Percentiles rank a stretch among this genome's conserved stretches.
Conservation (phyloP, 2,329 filamentous ascomycete species). For the Epichloe brachyelytri region DNA sequence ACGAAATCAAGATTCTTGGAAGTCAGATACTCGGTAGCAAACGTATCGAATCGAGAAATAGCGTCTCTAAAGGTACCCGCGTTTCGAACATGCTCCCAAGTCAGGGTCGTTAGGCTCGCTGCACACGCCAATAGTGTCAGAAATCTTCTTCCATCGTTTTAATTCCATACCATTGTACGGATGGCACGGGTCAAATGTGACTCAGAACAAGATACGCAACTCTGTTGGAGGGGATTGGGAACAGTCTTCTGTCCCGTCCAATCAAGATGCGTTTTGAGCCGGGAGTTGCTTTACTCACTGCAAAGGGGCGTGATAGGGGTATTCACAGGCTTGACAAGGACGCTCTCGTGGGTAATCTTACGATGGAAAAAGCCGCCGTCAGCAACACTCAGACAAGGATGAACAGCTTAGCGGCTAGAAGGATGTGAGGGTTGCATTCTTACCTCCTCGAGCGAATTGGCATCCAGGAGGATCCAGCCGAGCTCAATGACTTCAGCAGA, state of each 20-base stretch:
- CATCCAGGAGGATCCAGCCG: conserved; percentile 92
- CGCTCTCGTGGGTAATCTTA: conserved; percentile 86
- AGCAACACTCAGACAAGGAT: conserved; percentile 8
- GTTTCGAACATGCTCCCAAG: conserved; percentile 97
- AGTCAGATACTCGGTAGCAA: conserved; percentile 81
- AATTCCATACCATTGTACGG: not conserved
- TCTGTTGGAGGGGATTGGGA: not conserved
- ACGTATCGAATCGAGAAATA: conserved; percentile 86
- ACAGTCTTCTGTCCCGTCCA: not conserved
- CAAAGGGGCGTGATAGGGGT: conserved; percentile 96
- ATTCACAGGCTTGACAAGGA: conserved; percentile 96
- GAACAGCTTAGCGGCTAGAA: not conserved
- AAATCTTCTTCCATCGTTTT: not conserved
- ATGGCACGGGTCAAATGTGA: not conserved
- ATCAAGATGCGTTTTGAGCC: conserved; percentile 8
- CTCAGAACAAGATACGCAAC: not conserved
- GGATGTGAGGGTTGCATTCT: conserved; percentile 19
- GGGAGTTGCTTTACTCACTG: conserved; percentile 55
- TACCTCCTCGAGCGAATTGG: conserved; percentile 88
- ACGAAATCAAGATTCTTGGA: conserved; percentile 92
- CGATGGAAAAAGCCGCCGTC: conserved; percentile 1
- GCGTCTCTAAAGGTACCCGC: conserved; percentile 96
- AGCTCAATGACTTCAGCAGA: conserved; percentile 98
- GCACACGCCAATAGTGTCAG: conserved; percentile 10
- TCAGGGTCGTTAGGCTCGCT: conserved; percentile 95